phyloP scores from a whole-genome alignment of 441 rosid genomes.

The Oxalis stricta region DNA sequence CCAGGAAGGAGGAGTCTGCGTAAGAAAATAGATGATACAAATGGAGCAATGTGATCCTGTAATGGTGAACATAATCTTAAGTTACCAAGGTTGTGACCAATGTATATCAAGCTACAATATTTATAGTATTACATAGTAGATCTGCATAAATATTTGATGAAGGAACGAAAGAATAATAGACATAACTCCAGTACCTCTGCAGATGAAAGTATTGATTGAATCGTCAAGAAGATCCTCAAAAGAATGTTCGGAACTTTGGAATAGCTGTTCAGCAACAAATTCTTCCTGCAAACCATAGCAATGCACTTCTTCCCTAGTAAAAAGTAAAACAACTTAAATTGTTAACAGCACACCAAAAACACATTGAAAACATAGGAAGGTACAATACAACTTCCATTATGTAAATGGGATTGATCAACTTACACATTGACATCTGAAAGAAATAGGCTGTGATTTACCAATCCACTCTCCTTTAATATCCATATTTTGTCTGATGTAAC shows the following conservation, averaged over 20 bases:
- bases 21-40: slow-evolving; percentile 71
- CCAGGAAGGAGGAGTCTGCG: slow-evolving; percentile 87
- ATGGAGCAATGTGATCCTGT: slow-evolving; percentile 72
- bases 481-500: slow-evolving; percentile 63
- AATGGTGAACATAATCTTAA: slow-evolving; percentile 9
- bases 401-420: slow-evolving; percentile 19
- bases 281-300: slow-evolving; percentile 78
- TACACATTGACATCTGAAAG: slow-evolving; percentile 29
- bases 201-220: slow-evolving; percentile 46
- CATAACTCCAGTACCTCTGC: slow-evolving; percentile 37
- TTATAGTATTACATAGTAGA: background rate
- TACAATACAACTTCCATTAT: too few relatives aligned
- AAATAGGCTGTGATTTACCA: slow-evolving; percentile 31
- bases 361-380: too few relatives aligned
- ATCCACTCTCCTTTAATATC: slow-evolving; percentile 56
- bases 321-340: slow-evolving; percentile 10
- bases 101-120: too few relatives aligned
- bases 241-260: slow-evolving; percentile 61
- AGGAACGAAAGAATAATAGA: slow-evolving; percentile 7
- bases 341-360: background rate
- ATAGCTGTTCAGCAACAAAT: slow-evolving; percentile 78
- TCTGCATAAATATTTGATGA: background rate
- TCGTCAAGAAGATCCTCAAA: slow-evolving; percentile 57
- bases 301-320: slow-evolving; percentile 55
- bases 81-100: slow-evolving; percentile 2